Evolutionary conservation across 208 protist species (phyloP), one percentile per base, ranked within the genome.

Genomic region (Leishmania lainsoni): DNA sequence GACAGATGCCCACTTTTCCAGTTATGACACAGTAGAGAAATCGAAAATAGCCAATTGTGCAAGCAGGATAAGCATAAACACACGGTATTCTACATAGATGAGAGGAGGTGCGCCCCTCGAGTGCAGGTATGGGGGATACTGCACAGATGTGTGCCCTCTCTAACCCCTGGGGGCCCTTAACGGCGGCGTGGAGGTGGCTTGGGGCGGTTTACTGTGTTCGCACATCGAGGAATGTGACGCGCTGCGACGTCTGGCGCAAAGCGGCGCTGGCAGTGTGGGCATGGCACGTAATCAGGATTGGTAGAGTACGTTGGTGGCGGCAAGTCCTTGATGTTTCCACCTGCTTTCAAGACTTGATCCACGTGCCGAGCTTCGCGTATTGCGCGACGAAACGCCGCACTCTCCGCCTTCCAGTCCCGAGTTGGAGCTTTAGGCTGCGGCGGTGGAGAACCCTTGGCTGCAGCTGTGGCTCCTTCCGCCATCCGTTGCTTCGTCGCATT

Each of bases 181-280:
- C 92, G 89, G 16, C 89, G 89, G 39, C 84, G 87, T 51, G 95
- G 95, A 1, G 95, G 95, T 22, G 95, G 89, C 81, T 96, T 98
- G 1, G 95, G 94, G 29, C 86, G 80, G 72, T 96, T 96, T 0
- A 96, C 71, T 2, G 94, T 98, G 29, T 39, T 94, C 39, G 92
- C 92, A 51, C 95, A 98, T 48, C 81, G 83, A 20, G 96, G 96
- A 75, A 98, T 98, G 79, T 98, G 96, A 29, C 94, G 84, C 80
- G 92, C 89, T 22, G 94, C 94, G 20, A 93, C 92, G 48, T 95
- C 90, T 22, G 90, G 85, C 4, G 91, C 92, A 86, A 98, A 98
- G 35, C 94, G 90, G 20, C 96, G 87, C 54, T 85, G 73, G 81
- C 96, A 98, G 75, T 98, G 91, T n/a, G 92, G 94, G 72, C 96